These are phyloP conservation scores for Lachancea lanzarotensis DNA, from an alignment of 805 yeast genomes.

Conservation along the genomic window DNA sequence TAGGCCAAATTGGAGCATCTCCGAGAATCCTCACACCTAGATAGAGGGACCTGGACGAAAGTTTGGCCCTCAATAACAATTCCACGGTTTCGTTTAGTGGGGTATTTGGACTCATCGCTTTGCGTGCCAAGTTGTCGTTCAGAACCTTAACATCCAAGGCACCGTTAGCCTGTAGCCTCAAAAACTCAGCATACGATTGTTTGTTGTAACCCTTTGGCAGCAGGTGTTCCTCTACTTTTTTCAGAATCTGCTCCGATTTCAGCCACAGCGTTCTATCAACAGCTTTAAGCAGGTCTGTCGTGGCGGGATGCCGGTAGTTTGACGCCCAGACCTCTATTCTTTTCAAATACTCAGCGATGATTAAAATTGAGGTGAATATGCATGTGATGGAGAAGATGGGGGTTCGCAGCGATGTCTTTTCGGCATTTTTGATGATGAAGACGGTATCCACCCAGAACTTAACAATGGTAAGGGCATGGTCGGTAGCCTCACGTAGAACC, in stretches of 20 bases:
- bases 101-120: slow-evolving; percentile 41
- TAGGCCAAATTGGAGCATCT: slow-evolving; percentile 85
- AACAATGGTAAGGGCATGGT: slow-evolving; percentile 51
- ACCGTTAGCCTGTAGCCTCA: slow-evolving; percentile 53
- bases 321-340: slow-evolving; percentile 50
- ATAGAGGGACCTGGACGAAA: slow-evolving; percentile 52
- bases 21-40: slow-evolving; percentile 71
- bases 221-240: slow-evolving; percentile 53
- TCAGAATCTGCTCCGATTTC: slow-evolving; percentile 51
- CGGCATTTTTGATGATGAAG: slow-evolving; percentile 57
- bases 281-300: slow-evolving; percentile 32
- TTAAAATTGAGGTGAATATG: slow-evolving; percentile 53
- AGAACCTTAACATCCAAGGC: slow-evolving; percentile 42
- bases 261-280: slow-evolving; percentile 60
- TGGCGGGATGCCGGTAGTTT: slow-evolving; percentile 23
- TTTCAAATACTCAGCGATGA: slow-evolving; percentile 57
- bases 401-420: slow-evolving; percentile 60
- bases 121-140: slow-evolving; percentile 45
- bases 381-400: slow-evolving; percentile 73
- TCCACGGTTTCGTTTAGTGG: slow-evolving; percentile 40
- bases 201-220: slow-evolving; percentile 45
- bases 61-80: slow-evolving; percentile 43
- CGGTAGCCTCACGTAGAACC: slow-evolving; percentile 57
- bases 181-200: slow-evolving; percentile 51
- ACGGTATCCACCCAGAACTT: slow-evolving; percentile 68